Evolutionary conservation across 192 early-diverging fungal species (phyloP).

Genomic region (Jimgerdemannia flammicorona): DNA sequence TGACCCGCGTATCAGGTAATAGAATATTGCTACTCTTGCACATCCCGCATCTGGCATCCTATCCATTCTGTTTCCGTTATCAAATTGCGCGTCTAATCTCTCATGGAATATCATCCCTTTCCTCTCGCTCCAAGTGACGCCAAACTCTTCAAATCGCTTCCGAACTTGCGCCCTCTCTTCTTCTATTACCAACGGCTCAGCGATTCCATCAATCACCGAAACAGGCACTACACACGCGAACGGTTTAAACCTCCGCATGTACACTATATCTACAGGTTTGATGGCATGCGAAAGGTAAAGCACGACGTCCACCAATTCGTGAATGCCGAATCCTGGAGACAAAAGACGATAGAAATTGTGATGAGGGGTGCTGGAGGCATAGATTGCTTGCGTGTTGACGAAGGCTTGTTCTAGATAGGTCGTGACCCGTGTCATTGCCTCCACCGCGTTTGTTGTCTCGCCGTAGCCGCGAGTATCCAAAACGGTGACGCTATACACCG

Average conservation of each 20-base stretch:
- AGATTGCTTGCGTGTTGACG: neutral
- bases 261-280: neutral
- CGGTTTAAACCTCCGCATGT: neutral
- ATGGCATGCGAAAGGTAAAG: neutral
- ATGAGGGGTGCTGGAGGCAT: neutral
- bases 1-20: too few species aligned
- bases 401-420: neutral
- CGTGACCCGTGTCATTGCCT: neutral
- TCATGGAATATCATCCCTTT: neutral
- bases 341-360: too few species aligned
- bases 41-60: too few species aligned
- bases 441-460: neutral
- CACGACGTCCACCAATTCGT: neutral
- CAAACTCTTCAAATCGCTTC: neutral
- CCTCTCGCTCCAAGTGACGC: neutral
- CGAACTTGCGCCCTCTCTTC: neutral
- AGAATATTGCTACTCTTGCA: too few species aligned
- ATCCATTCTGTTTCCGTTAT: too few species aligned
- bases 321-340: neutral
- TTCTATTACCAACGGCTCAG: neutral
- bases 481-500: neutral
- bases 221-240: neutral
- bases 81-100: too few species aligned
- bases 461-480: neutral
- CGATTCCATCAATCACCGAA: neutral